Evolutionary conservation across 495 filamentous ascomycete genomes (phyloP).

Genomic region (Hyaloscypha finlandica): DNA sequence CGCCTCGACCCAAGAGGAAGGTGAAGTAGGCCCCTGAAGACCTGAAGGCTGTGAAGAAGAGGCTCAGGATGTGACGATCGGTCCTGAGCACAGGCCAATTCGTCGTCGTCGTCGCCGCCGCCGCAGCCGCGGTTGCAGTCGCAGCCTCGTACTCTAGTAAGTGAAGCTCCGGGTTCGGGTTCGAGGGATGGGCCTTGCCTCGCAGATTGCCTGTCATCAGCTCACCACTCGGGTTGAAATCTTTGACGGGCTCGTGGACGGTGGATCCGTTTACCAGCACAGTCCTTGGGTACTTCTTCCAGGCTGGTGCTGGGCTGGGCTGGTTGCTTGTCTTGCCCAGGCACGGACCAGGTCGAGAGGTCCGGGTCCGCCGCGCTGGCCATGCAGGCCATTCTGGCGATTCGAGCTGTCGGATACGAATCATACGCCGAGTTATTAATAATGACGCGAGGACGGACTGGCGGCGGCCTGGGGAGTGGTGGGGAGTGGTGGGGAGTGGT

Average conservation of each 20-base stretch:
- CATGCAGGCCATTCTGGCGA: neutral
- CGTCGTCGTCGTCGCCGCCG: conserved; percentile 5
- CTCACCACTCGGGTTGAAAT: conserved; percentile 26
- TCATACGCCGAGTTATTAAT: conserved; percentile 3
- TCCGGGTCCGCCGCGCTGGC: neutral
- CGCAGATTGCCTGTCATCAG: conserved; percentile 2
- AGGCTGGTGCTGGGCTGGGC: no score
- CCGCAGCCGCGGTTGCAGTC: conserved; percentile 3
- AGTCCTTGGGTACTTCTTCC: no score
- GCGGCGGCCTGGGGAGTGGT: no score
- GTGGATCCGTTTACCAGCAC: conserved; percentile 1
- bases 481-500: no score
- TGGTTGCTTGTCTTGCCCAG: neutral
- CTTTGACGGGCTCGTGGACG: conserved; percentile 25
- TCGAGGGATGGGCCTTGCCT: conserved; percentile 2
- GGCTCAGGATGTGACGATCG: neutral
- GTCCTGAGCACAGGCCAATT: conserved; percentile 20
- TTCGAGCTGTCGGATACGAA: conserved; percentile 5
- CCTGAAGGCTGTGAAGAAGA: neutral
- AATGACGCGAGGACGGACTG: no score
- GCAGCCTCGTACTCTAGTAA: neutral
- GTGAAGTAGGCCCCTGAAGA: neutral
- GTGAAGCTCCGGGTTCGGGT: conserved; percentile 12
- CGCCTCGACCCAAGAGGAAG: no score
- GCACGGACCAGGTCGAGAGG: neutral